A percentile compares a stretch with the other conserved stretches of the same genome.
These are phyloP conservation scores for Aspergillus phoenicis DNA, from an alignment of 2,329 filamentous ascomycete genomes.

Conservation along the genomic window DNA sequence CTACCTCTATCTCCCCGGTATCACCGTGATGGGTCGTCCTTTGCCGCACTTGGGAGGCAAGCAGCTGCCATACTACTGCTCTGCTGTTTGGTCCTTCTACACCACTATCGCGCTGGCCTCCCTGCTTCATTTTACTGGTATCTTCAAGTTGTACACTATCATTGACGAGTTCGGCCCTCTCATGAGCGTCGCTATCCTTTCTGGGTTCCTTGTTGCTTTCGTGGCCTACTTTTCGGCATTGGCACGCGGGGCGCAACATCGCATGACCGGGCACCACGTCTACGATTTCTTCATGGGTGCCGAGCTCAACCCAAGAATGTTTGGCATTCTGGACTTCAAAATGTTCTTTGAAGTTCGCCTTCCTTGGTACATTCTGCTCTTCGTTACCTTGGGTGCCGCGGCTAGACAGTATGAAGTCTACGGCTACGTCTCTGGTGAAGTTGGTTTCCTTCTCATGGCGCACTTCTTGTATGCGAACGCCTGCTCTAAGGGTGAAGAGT, in stretches of 20 bases:
- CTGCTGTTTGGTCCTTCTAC: conserved; percentile 84
- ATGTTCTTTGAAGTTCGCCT: conserved; percentile 95
- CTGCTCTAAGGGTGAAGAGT: conserved; percentile 87
- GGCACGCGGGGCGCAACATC: conserved; percentile 77
- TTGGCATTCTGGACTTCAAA: conserved; percentile 83
- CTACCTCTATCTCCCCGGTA: conserved; percentile 84
- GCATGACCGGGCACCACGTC: conserved; percentile 81
- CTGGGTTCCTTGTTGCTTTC: conserved; percentile 80
- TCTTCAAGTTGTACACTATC: conserved; percentile 88
- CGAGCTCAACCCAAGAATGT: conserved; percentile 83
- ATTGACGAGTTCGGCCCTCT: conserved; percentile 94
- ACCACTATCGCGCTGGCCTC: conserved; percentile 72
- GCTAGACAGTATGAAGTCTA: conserved; percentile 81
- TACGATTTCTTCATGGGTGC: conserved; percentile 93
- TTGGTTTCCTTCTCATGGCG: conserved; percentile 80
- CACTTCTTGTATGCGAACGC: conserved; percentile 92
- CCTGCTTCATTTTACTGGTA: conserved; percentile 75
- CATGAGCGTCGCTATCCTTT: conserved; percentile 89
- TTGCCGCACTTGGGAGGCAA: conserved; percentile 79
- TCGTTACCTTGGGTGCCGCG: conserved; percentile 74
- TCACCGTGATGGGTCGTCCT: conserved; percentile 85
- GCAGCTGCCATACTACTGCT: conserved; percentile 94
- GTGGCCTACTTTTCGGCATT: conserved; percentile 85
- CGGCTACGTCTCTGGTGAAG: conserved; percentile 84
- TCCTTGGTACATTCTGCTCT: conserved; percentile 87